phyloP scores from a whole-genome alignment of 1,139 yeast genomes.

The Taphrina deformans region DNA sequence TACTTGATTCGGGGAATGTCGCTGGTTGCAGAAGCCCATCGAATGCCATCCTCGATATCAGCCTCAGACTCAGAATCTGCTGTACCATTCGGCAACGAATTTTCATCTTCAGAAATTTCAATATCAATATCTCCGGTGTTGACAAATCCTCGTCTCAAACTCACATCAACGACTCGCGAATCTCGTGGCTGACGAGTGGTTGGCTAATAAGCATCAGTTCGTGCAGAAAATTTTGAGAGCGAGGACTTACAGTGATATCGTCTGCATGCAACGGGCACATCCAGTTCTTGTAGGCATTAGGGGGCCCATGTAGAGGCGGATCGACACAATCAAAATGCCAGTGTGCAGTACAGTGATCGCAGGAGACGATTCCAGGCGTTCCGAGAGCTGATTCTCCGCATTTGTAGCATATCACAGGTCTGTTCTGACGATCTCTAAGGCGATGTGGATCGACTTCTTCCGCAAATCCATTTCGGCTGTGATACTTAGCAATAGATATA shows the following conservation, averaged over 20 bases:
- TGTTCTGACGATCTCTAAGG: constrained; percentile 64
- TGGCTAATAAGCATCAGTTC: too few relatives aligned
- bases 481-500: constrained; percentile 47
- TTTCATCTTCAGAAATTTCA: constrained; percentile 27
- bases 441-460: constrained; percentile 63
- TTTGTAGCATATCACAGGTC: constrained; percentile 67
- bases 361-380: constrained; percentile 60
- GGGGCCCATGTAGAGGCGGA: constrained; percentile 74
- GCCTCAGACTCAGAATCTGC: constrained; percentile 41
- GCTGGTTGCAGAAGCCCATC: not conserved
- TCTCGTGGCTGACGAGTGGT: constrained; percentile 49
- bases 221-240: too few relatives aligned
- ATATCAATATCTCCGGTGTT: constrained; percentile 71
- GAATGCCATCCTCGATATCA: constrained; percentile 43
- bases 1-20: constrained; percentile 57
- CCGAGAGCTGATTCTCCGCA: constrained; percentile 71
- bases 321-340: constrained; percentile 91
- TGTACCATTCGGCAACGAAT: constrained; percentile 37
- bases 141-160: constrained; percentile 60
- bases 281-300: constrained; percentile 82
- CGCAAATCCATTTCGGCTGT: constrained; percentile 43
- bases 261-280: constrained; percentile 88
- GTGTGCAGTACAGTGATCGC: constrained; percentile 82
- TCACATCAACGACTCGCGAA: constrained; percentile 57
- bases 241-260: constrained; percentile 50